Percentiles rank a stretch among this genome's conserved stretches.
These are phyloP conservation scores for Stenogyne calaminthoides DNA, from an alignment of 305 asterid species.

Conservation along the genomic window DNA sequence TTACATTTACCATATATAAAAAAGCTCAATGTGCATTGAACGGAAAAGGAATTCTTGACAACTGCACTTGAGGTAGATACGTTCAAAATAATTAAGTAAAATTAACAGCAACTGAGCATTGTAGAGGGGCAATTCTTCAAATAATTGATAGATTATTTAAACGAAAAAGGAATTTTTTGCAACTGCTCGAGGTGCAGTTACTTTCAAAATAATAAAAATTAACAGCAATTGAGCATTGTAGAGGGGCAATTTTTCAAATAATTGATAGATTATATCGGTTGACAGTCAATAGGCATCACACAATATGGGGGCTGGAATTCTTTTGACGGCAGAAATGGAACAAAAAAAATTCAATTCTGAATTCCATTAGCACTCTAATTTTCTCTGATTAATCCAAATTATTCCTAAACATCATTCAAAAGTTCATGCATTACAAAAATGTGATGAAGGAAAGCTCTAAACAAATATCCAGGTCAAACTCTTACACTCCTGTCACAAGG, in stretches of 20 bases:
- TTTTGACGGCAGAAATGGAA: neutral
- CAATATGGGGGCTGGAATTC: slow-evolving; percentile 6
- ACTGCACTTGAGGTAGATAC: slow-evolving; percentile 2
- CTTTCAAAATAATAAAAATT: neutral
- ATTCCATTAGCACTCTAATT: too few species aligned
- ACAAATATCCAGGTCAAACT: neutral
- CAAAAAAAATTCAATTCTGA: too few species aligned
- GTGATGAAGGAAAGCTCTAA: too few species aligned
- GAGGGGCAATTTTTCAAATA: slow-evolving; percentile 8
- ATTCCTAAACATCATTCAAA: too few species aligned
- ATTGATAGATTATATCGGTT: neutral
- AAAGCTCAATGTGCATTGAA: neutral
- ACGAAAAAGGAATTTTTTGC: slow-evolving; percentile 2
- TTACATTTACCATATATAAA: neutral
- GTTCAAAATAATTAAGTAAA: neutral
- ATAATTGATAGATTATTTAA: neutral
- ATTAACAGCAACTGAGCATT: slow-evolving; percentile 11
- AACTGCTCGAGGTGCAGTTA: slow-evolving; percentile 8
- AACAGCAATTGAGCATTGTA: slow-evolving; percentile 9
- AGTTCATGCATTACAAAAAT: too few species aligned
- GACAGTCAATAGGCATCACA: neutral
- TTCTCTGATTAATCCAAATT: too few species aligned
- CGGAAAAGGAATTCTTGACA: slow-evolving; percentile 10
- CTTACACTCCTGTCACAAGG: neutral
- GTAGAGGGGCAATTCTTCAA: slow-evolving; percentile 7